Conservation (phyloP, 2,329 filamentous ascomycete species). For the Scytalidium lignicola region DNA sequence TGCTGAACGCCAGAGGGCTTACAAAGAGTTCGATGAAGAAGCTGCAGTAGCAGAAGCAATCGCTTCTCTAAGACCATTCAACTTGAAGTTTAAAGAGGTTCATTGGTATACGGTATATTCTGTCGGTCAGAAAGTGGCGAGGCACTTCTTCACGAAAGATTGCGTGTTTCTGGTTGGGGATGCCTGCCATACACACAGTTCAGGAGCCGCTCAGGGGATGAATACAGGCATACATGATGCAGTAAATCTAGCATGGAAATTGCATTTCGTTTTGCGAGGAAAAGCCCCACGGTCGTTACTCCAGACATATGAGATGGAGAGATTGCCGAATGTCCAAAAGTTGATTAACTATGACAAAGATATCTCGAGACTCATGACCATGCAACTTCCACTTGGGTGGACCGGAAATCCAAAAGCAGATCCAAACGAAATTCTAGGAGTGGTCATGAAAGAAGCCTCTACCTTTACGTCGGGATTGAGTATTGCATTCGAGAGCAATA, state of each 20-base stretch:
- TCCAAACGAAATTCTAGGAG: constrained; percentile 43
- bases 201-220: constrained; percentile 57
- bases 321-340: constrained; percentile 35
- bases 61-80: constrained; percentile 36
- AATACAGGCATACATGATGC: constrained; percentile 55
- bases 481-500: constrained; percentile 46
- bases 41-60: constrained; percentile 49
- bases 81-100: constrained; percentile 33
- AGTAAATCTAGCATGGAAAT: constrained; percentile 58
- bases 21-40: constrained; percentile 36
- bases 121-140: constrained; percentile 55
- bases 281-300: constrained; percentile 38
- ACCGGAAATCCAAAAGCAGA: constrained; percentile 35
- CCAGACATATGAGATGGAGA: constrained; percentile 48
- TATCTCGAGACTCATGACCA: constrained; percentile 34
- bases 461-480: constrained; percentile 58
- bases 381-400: constrained; percentile 34
- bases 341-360: constrained; percentile 36
- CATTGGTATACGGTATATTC: constrained; percentile 56
- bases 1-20: constrained; percentile 33
- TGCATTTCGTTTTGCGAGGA: constrained; percentile 43
- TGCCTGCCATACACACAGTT: constrained; percentile 55
- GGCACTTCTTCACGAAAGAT: constrained; percentile 50
- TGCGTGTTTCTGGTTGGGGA: constrained; percentile 53
- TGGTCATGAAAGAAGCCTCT: constrained; percentile 53